Evolutionary conservation across 768 basidiomycete species (phyloP).

Genomic region (Phlegmacium glaucopus): DNA sequence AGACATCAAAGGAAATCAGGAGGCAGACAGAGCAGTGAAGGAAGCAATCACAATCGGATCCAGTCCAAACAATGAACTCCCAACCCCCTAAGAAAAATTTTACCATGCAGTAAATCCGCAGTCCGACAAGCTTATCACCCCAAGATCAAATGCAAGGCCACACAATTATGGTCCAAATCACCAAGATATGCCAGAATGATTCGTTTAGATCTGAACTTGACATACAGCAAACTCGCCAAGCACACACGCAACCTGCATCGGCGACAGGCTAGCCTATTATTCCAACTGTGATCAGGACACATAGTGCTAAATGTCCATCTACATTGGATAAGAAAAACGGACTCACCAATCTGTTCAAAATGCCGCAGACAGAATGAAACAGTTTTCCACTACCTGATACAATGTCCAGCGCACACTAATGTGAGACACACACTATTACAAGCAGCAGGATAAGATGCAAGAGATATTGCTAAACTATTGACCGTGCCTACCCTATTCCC

Average conservation of each 20-base stretch:
- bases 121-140: not conserved
- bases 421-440: no score
- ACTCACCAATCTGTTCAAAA: no score
- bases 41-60: not conserved
- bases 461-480: no score
- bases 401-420: no score
- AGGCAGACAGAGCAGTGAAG: not conserved
- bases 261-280: conserved; percentile 18
- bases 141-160: not conserved
- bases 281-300: conserved; percentile 30
- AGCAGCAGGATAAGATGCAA: no score
- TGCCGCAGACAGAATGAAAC: no score
- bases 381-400: no score
- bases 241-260: conserved; percentile 4
- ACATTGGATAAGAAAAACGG: conserved; percentile 9
- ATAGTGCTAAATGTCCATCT: conserved; percentile 27
- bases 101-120: conserved; percentile 10
- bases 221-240: conserved; percentile 12
- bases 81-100: not conserved
- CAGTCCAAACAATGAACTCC: not conserved
- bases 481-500: no score
- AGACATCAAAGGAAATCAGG: conserved; percentile 2
- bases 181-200: conserved; percentile 6
- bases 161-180: not conserved
- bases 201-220: conserved; percentile 8